Percentiles rank a stretch among this genome's conserved stretches.
phyloP scores from a whole-genome alignment of 257 asterid genomes.

The Anisodus tanguticus region DNA sequence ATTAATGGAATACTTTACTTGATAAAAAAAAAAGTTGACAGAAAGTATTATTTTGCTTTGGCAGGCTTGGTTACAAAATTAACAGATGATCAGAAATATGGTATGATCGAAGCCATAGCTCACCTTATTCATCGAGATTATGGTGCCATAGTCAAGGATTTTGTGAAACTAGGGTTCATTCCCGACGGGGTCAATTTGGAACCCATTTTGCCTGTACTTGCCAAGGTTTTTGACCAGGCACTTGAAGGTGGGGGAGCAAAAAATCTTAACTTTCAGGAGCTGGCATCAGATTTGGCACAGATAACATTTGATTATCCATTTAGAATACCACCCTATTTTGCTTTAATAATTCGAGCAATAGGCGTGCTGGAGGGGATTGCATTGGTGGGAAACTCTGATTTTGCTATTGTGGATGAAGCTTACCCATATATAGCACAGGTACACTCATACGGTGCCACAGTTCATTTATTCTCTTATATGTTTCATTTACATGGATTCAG shows the following conservation, averaged over 20 bases:
- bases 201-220: constrained; percentile 95
- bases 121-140: constrained; percentile 99
- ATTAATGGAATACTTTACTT: no score
- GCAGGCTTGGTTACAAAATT: constrained; percentile 94
- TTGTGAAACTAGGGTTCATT: constrained; percentile 90
- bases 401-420: constrained; percentile 99
- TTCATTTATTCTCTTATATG: constrained; percentile 13
- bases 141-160: constrained; percentile 92
- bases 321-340: constrained; percentile 96
- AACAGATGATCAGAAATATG: constrained; percentile 95
- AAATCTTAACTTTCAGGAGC: constrained; percentile 91
- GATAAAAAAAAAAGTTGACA: neutral
- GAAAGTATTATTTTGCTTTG: constrained; percentile 29
- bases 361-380: constrained; percentile 99
- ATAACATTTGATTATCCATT: constrained; percentile 98
- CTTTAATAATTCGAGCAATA: constrained; percentile 95
- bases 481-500: neutral
- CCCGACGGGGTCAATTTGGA: constrained; percentile 91
- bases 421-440: constrained; percentile 99
- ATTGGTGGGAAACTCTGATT: constrained; percentile 94
- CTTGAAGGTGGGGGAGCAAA: constrained; percentile 99
- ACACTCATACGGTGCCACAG: constrained; percentile 27
- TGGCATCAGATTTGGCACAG: constrained; percentile 97
- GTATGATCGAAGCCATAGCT: constrained; percentile 98
- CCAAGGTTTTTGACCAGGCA: constrained; percentile 99